phyloP scores from a whole-genome alignment of 1,284 basidiomycete genomes.

The Inonotus hispidus region DNA sequence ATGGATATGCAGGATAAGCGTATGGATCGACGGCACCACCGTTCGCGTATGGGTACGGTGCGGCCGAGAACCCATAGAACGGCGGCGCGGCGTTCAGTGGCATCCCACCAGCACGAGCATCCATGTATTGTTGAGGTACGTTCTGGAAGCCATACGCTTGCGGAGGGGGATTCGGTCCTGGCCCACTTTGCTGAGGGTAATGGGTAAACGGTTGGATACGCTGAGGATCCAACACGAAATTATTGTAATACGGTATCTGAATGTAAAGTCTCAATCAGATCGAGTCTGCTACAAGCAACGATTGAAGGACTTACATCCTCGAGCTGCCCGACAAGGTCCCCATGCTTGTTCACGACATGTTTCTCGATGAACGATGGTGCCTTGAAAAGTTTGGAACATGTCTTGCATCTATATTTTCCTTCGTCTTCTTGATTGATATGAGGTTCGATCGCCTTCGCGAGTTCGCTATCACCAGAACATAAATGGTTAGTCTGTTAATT shows the following conservation, averaged over 20 bases:
- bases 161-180: slow-evolving; percentile 63
- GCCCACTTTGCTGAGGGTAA: slow-evolving; percentile 58
- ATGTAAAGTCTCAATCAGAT: slow-evolving; percentile 23
- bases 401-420: slow-evolving; percentile 92
- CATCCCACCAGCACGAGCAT: slow-evolving; percentile 34
- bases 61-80: slow-evolving; percentile 15
- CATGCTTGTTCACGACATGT: slow-evolving; percentile 86
- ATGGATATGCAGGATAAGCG: slow-evolving; percentile 23
- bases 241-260: slow-evolving; percentile 85
- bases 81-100: slow-evolving; percentile 23
- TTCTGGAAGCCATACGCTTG: slow-evolving; percentile 75
- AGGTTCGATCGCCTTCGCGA: slow-evolving; percentile 70
- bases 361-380: slow-evolving; percentile 94
- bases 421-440: slow-evolving; percentile 92
- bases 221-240: slow-evolving; percentile 89
- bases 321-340: slow-evolving; percentile 71
- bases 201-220: slow-evolving; percentile 83
- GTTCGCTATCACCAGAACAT: slow-evolving; percentile 49
- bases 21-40: slow-evolving; percentile 47
- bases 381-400: slow-evolving; percentile 93
- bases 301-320: slow-evolving; percentile 53
- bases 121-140: slow-evolving; percentile 35
- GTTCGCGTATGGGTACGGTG: slow-evolving; percentile 36
- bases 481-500: slow-evolving; percentile 10
- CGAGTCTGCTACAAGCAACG: slow-evolving; percentile 3